A percentile compares a stretch with the other conserved stretches of the same genome.
phyloP scores from a whole-genome alignment of 2,329 filamentous ascomycete species.

The Cladosporium colombiae region DNA sequence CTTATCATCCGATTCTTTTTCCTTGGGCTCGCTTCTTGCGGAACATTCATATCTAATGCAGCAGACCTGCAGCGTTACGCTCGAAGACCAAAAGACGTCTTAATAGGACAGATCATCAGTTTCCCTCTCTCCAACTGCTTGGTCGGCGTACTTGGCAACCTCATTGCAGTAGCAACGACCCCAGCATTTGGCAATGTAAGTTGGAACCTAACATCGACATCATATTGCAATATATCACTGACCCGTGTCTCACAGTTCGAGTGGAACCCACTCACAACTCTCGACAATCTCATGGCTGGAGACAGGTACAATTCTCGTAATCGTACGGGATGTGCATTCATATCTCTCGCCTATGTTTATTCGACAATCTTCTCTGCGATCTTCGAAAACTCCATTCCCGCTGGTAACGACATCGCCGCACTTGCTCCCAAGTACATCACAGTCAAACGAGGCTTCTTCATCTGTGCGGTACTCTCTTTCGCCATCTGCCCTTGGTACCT shows the following conservation, averaged over 20 bases:
- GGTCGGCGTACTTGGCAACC: not conserved
- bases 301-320: conserved; percentile 1
- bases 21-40: not conserved
- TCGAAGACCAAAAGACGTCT: not conserved
- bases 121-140: not conserved
- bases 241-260: not conserved
- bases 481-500: conserved; percentile 88
- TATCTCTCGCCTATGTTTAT: not conserved
- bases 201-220: not conserved
- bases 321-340: not conserved
- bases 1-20: conserved; percentile 1
- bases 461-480: conserved; percentile 77
- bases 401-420: conserved; percentile 56
- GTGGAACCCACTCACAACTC: not conserved
- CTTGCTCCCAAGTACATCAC: conserved; percentile 56
- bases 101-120: conserved; percentile 1
- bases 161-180: not conserved
- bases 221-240: not conserved
- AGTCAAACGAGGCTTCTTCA: conserved; percentile 83
- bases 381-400: conserved; percentile 54
- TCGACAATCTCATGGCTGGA: conserved; percentile 4
- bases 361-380: conserved; percentile 32
- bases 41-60: not conserved
- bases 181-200: conserved; percentile 4
- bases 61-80: not conserved